Evolutionary conservation across 768 basidiomycete genomes (phyloP), one percentile per base, ranked within the genome.

Genomic region (Saitozyma podzolica): DNA sequence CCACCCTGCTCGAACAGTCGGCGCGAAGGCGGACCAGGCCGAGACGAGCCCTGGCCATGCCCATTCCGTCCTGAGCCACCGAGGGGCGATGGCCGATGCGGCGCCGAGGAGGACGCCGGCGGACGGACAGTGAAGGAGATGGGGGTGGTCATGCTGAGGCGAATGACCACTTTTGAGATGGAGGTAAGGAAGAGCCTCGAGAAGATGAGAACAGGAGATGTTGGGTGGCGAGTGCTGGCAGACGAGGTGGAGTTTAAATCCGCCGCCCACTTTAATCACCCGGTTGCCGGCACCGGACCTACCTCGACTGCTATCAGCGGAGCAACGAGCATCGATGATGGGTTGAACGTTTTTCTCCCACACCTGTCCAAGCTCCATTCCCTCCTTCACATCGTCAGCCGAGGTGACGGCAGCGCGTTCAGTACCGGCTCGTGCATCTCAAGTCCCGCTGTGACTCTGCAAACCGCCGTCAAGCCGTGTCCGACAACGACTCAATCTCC

Each of bases 51-150:
- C 29, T 29, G 29, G 29, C 29, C 29, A 50, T 16, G 29, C 19
- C 55, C 50, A 43, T 63, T 65, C 51, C 58, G 45, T 54, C 9
- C 53, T 19, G 37, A n/a, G 39, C 29, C 42, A 0, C 73, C 74
- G 3, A 79, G 68, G 0, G 78, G 78, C 9, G 73, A 75, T 2
- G 78, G 78, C n/a, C 78, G 63, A 29, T 64, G 48, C 1, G 75
- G 69, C 0, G 66, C 69, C 9, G 29, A 29, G 29, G 64, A 83
- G 10, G 88, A 84, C 7, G 89, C 88, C 0, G 92, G 92, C 8
- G 90, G 84, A 49, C 90, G 86, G 61, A 95, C 84, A 1, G 89
- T 92, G 80, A 95, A 94, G 0, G 92, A 93, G 47, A 93, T 84
- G 50, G 78, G 78, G 13, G 72, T 67, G 49, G 76, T 55, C 78